phyloP scores from a whole-genome alignment of 2,329 filamentous ascomycete species.

The Sporothrix pallida region DNA sequence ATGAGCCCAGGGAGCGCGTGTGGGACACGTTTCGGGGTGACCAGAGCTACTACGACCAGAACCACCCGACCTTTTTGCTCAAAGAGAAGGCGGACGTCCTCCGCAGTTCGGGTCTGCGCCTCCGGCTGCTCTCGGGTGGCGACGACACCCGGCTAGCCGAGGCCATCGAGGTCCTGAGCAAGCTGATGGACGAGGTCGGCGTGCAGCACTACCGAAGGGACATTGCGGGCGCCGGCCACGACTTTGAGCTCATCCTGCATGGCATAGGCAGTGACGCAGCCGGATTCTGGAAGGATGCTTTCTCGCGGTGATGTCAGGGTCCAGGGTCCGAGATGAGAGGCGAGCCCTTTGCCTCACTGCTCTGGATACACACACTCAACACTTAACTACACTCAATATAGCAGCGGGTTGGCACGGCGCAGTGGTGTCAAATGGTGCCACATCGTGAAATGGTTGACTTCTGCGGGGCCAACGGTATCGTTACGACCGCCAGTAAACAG shows the following conservation, averaged over 20 bases:
- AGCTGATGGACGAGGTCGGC: not conserved
- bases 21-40: not conserved
- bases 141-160: not conserved
- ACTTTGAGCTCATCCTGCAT: not conserved
- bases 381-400: no score
- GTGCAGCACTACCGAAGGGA: not conserved
- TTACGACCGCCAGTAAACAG: no score
- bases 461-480: no score
- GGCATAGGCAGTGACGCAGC: not conserved
- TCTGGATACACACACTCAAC: no score
- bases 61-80: not conserved
- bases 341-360: no score
- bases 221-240: not conserved
- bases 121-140: conserved; percentile 3
- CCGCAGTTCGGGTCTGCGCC: not conserved
- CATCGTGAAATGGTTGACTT: no score
- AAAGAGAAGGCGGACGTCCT: not conserved
- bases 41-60: not conserved
- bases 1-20: not conserved
- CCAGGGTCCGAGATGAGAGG: no score
- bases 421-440: no score
- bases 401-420: no score
- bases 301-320: no score
- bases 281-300: not conserved
- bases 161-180: not conserved